phyloP scores from a whole-genome alignment of 495 filamentous ascomycete species.

The Aspergillus bridgeri region DNA sequence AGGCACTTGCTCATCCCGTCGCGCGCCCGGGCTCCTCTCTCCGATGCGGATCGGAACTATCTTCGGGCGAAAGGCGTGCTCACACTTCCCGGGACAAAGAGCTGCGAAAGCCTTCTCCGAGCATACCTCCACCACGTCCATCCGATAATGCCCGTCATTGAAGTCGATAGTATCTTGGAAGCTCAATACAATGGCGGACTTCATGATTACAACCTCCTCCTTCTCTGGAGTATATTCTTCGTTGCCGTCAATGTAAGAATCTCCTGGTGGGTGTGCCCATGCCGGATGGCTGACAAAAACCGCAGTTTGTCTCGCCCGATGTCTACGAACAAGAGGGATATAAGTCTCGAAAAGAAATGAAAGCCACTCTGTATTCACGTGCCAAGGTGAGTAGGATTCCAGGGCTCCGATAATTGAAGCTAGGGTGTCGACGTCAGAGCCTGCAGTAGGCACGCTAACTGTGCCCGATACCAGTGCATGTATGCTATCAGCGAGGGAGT shows the following conservation, averaged over 20 bases:
- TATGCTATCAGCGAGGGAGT: conserved; percentile 30
- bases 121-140: conserved; percentile 40
- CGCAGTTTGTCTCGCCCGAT: conserved; percentile 26
- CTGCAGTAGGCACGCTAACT: no score
- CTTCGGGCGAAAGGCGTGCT: conserved; percentile 28
- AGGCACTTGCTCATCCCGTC: conserved; percentile 27
- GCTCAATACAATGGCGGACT: conserved; percentile 19
- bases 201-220: conserved; percentile 28
- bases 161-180: conserved; percentile 27
- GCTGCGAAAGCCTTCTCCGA: conserved; percentile 25
- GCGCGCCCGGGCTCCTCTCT: conserved; percentile 9
- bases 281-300: not conserved
- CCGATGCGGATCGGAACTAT: conserved; percentile 25
- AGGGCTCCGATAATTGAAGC: no score
- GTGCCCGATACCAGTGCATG: conserved; percentile 32
- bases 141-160: conserved; percentile 37
- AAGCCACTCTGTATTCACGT: conserved; percentile 34
- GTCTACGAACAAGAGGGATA: conserved; percentile 31
- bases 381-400: conserved; percentile 28
- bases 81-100: conserved; percentile 17
- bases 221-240: conserved; percentile 43
- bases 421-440: no score
- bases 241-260: conserved; percentile 31
- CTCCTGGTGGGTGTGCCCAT: not conserved
- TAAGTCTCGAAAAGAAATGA: conserved; percentile 35